Percentiles rank a stretch among this genome's conserved stretches.
Conservation (phyloP, 106 monocot species). For the Agapanthus africanus region DNA sequence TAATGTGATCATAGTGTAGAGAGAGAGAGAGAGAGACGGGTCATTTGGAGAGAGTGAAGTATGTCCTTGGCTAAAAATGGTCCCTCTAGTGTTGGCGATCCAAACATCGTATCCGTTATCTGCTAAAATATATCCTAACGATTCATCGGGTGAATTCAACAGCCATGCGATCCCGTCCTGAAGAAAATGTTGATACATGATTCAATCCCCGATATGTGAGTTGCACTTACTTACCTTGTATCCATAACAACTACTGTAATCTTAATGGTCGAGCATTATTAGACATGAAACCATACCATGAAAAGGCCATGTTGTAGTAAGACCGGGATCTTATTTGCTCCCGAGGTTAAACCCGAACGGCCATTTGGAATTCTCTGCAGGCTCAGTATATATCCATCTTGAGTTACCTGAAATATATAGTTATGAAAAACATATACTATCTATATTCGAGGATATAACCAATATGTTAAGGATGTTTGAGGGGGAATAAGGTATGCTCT, state of each 20-base stretch:
- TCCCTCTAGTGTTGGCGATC: constrained; percentile 33
- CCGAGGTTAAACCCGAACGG: not conserved
- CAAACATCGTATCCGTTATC: constrained; percentile 38
- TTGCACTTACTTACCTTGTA: too few species aligned
- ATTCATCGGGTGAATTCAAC: constrained; percentile 23
- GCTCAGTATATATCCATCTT: constrained; percentile 60
- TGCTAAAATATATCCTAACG: constrained; percentile 27
- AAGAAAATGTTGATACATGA: too few species aligned
- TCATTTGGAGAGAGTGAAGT: constrained; percentile 12
- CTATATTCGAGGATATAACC: too few species aligned
- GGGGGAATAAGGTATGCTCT: not conserved
- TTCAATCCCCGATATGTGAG: too few species aligned
- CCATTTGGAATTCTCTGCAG: constrained; percentile 50
- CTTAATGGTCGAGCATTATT: too few species aligned
- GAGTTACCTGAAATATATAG: constrained; percentile 36
- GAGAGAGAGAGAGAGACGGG: constrained; percentile 5
- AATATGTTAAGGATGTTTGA: too few species aligned
- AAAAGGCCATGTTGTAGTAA: constrained; percentile 42
- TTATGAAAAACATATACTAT: not conserved
- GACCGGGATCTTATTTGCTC: constrained; percentile 17
- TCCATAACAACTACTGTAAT: too few species aligned
- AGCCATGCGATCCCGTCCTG: constrained; percentile 31
- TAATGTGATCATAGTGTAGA: not conserved
- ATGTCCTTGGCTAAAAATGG: constrained; percentile 14
- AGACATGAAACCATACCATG: too few species aligned